Evolutionary conservation across 164 flowering plant genomes (phyloP).

Genomic region (Brasenia schreberi): DNA sequence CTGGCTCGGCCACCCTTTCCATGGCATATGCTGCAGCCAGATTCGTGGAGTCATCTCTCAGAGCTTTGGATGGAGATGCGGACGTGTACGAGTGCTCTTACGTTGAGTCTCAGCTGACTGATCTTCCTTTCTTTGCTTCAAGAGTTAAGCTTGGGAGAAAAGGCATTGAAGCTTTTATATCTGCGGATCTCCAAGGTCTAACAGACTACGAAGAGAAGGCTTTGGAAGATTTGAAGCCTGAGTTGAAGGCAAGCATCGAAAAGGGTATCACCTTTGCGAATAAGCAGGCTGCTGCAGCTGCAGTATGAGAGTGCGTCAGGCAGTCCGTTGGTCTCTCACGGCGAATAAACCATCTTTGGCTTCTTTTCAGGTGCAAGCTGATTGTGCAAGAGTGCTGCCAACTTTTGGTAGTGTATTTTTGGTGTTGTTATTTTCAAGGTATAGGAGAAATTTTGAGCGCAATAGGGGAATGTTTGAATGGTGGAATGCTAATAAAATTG

Average conservation of each 20-base stretch:
- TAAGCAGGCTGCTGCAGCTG: constrained; percentile 3
- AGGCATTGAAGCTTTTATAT: constrained; percentile 9
- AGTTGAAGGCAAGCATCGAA: constrained; percentile 13
- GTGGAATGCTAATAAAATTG: no score
- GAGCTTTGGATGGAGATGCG: constrained; percentile 9
- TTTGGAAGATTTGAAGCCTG: constrained; percentile 9
- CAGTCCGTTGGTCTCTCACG: background rate
- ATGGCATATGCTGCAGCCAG: constrained; percentile 14
- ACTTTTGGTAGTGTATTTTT: no score
- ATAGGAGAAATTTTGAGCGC: no score
- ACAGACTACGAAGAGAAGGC: constrained; percentile 9
- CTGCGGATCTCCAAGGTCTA: constrained; percentile 9
- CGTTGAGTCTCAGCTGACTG: constrained; percentile 6
- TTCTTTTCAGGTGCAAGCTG: background rate
- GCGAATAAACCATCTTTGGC: background rate
- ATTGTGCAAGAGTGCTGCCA: background rate
- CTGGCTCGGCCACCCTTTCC: constrained; percentile 10
- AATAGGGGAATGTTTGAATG: no score
- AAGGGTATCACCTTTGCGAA: constrained; percentile 10
- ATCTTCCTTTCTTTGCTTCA: constrained; percentile 9
- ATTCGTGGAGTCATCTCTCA: constrained; percentile 9
- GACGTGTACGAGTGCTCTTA: constrained; percentile 8
- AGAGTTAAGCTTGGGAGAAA: constrained; percentile 9
- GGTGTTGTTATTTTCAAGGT: no score
- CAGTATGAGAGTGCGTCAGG: background rate